Evolutionary conservation across 2,329 filamentous ascomycete species (phyloP), one percentile per base, ranked within the genome.

Genomic region (Neobulgaria alba): DNA sequence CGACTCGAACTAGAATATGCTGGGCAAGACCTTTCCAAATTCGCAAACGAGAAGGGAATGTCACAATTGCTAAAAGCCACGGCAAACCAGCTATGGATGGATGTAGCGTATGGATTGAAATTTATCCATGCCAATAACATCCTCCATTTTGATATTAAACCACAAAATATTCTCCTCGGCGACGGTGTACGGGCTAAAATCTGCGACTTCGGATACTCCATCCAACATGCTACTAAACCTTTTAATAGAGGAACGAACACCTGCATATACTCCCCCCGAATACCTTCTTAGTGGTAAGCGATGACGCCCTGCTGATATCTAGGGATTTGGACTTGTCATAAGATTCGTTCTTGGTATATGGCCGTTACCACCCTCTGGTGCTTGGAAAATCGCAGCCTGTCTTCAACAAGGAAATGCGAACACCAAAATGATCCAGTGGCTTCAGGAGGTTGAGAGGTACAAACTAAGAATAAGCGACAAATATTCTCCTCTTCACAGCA

Each of bases 91-190:
- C 39, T 47, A 39, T 42, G 29, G 45, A 36, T 47, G 14, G 38
- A 47, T 40, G 37, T 47, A 30, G 21, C 34, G 30, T 35, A 31
- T 14, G 43, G 37, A 14, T 15, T 44, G 26, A 26, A 44, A 30
- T 38, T 37, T 20, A 19, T 44, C 21, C 42, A 44, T 33, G 21
- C 21, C 5, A 26, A 41, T 10, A 14, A 41, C 20, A 37, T 41
- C 32, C 30, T 44, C n/a, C 40, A 43, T 35, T 36, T 38, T 29
- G 40, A 43, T 35, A 38, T 43, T 17, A 43, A 39, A 30, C 8
- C 40, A n/a, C 29, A 39, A 35, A 45, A 45, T 39, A 45, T 45
- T n/a, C 39, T 45, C 30, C 42, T 43, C 19, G 20, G 43, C 36
- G 15, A 35, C 19, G 29, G 17, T 26, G 7, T 20, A 30, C 21